A percentile compares a stretch with the other conserved stretches of the same genome.
Evolutionary conservation across 2,329 filamentous ascomycete genomes (phyloP).

Genomic region (Thielaviopsis populi): DNA sequence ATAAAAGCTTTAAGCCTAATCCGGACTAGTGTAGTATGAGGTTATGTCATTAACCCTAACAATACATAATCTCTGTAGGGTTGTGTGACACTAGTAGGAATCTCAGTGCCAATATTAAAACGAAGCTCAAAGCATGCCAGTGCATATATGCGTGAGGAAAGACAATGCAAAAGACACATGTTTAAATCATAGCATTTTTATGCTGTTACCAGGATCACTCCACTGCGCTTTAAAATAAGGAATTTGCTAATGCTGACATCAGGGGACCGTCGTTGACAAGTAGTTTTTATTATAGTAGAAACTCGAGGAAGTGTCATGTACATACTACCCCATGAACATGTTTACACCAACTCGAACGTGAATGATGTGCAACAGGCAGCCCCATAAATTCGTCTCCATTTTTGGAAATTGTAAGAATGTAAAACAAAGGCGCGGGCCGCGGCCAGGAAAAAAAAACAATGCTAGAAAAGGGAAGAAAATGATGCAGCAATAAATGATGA

Average conservation of each 20-base stretch:
- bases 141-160: background rate
- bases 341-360: background rate
- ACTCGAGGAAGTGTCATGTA: background rate
- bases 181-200: no score
- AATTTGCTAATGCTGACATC: no score
- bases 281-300: no score
- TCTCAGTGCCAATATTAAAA: background rate
- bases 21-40: background rate
- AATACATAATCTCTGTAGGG: background rate
- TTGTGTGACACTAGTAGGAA: background rate
- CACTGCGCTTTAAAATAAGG: no score
- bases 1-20: conserved; percentile 4
- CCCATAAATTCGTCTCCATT: background rate
- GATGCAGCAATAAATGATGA: no score
- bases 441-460: background rate
- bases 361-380: background rate
- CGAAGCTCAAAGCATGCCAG: background rate
- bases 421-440: background rate
- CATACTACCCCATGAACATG: no score
- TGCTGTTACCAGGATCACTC: no score
- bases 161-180: background rate
- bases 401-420: background rate
- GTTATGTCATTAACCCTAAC: background rate
- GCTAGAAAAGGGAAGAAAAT: background rate
- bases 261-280: no score